A percentile compares a stretch with the other conserved stretches of the same genome.
These are phyloP conservation scores for Candida incommunis DNA, from an alignment of 805 yeast genomes.

Conservation along the genomic window DNA sequence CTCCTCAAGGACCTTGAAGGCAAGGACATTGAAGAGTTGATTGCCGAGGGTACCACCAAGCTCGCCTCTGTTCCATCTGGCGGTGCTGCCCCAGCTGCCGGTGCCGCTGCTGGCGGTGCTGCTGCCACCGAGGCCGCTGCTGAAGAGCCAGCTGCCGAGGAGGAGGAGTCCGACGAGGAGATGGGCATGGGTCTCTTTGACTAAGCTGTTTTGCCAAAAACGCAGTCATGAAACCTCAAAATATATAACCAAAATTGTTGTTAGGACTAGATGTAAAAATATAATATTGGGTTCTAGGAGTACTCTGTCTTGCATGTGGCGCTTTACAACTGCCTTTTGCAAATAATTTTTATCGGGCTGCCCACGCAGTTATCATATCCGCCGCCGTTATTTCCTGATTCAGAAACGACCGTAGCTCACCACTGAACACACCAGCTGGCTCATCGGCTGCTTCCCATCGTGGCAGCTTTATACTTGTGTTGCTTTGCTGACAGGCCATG, in stretches of 20 bases:
- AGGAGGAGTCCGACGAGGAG: conserved; percentile 30
- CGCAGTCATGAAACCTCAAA: no score
- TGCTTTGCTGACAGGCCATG: no score
- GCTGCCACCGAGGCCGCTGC: conserved; percentile 62
- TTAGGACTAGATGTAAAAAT: conserved; percentile 1
- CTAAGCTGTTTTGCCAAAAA: conserved; percentile 31
- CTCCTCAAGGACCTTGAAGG: conserved; percentile 84
- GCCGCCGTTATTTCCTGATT: no score
- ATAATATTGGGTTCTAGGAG: background rate
- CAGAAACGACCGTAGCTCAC: no score
- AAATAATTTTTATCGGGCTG: no score
- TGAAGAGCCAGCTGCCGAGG: conserved; percentile 49
- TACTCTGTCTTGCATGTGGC: no score
- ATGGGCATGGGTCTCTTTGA: conserved; percentile 79
- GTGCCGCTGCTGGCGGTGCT: conserved; percentile 53
- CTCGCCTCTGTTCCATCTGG: conserved; percentile 96
- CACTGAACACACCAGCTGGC: no score
- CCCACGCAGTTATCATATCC: no score
- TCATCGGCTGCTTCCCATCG: no score
- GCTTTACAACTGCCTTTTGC: no score
- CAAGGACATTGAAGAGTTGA: conserved; percentile 77
- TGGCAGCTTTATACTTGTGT: no score
- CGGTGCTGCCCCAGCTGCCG: conserved; percentile 83
- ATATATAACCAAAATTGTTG: background rate
- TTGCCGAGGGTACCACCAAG: conserved; percentile 90